Evolutionary conservation across 2,329 filamentous ascomycete species (phyloP), one percentile per base, ranked within the genome.

Genomic region (Nannizzia gypsea): DNA sequence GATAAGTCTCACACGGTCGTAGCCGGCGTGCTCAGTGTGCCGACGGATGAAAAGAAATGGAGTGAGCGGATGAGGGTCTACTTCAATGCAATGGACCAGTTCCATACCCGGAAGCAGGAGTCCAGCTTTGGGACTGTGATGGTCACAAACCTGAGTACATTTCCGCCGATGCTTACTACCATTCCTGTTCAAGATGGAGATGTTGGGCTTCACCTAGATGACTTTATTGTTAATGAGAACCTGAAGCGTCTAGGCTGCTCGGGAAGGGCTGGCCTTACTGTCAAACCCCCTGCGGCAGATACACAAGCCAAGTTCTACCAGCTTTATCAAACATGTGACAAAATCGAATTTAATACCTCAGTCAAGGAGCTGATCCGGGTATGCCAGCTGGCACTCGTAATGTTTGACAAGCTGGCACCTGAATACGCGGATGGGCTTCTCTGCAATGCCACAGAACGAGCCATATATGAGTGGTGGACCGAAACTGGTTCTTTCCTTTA

Each of bases 401-500:
- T 96, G 62, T 99, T 96, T 72, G 89, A 87, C 59, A 90, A 91
- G 70, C 77, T 97, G 4, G 86, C 89, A n/a, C 81, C 86, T 31
- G 88, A 91, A 64, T 97, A 95, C 70, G 88, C 89, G 6, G 93
- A 99, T 68, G 93, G 93, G 0, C 76, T 96, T 24, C 81, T 99
- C 2, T 99, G 93, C 71, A 93, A 99, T 74, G 80, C 93, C 48
- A 97, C 93, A 0, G 93, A 99, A 71, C 86, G 82, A 63, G 90
- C 91, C 1, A 84, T 97, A 66, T 87, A 86, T 63, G 89, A 96
- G 71, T 99, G 93, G 93, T 97, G 93, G 93, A 86, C 88, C 1
- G 89, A 96, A 67, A 87, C 96, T 62, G 93, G 93, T 1, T 86
- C 86, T 97, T 65, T 86, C 93, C 68, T 96, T 92, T 77, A 95